A percentile compares a stretch with the other conserved stretches of the same genome.
These are phyloP conservation scores for Biscogniauxia sp. DNA, from an alignment of 2,329 filamentous ascomycete species.

Conservation along the genomic window DNA sequence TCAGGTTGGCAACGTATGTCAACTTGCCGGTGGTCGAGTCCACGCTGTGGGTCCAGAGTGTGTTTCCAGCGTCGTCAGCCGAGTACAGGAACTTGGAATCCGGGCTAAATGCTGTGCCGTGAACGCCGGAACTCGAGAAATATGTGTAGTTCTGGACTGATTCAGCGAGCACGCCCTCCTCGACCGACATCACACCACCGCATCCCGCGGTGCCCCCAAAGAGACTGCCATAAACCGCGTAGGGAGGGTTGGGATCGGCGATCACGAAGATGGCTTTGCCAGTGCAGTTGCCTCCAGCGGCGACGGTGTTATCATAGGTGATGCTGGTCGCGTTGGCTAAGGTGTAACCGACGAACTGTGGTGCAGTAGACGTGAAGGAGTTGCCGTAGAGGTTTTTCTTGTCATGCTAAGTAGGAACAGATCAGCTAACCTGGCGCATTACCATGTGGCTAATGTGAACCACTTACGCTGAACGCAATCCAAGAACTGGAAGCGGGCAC, in stretches of 20 bases:
- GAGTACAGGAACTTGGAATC: constrained; percentile 45
- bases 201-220: constrained; percentile 23
- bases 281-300: constrained; percentile 18
- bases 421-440: not conserved
- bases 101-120: constrained; percentile 46
- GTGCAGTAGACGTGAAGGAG: constrained; percentile 13
- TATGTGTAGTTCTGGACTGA: constrained; percentile 47
- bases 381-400: constrained; percentile 30
- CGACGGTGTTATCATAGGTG: constrained; percentile 11
- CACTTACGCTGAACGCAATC: constrained; percentile 28
- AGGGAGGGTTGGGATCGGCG: constrained; percentile 20
- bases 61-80: constrained; percentile 46
- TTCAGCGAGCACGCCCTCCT: constrained; percentile 35
- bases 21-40: constrained; percentile 16
- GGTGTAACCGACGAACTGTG: constrained; percentile 25
- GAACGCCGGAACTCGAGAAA: constrained; percentile 40
- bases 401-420: constrained; percentile 22
- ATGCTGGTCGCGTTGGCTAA: constrained; percentile 22
- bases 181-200: constrained; percentile 38
- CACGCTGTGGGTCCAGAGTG: constrained; percentile 33
- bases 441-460: not conserved
- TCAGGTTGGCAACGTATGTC: constrained; percentile 8
- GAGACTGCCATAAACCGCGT: constrained; percentile 26
- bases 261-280: constrained; percentile 23
- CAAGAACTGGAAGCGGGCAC: constrained; percentile 21